Evolutionary conservation across 306 rosid species (phyloP), one percentile per base, ranked within the genome.

Genomic region (Fragaria ananassa): DNA sequence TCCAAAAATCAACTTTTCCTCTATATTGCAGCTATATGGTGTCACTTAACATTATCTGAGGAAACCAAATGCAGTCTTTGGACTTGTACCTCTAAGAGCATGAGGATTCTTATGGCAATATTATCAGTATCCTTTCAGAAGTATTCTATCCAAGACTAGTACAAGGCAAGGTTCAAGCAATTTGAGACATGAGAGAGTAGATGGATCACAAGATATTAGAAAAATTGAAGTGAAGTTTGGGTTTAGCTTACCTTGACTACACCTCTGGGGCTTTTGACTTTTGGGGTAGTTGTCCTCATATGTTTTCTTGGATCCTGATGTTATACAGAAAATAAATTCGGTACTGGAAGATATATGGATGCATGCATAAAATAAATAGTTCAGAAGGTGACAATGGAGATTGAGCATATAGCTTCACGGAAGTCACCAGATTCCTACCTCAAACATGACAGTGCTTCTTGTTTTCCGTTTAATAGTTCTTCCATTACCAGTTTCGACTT

Each of bases 401-500:
- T 51, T 34, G 27, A 63, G 39, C 1, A 76, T 15, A 45, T 56
- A 12, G 56, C 42, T 75, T 76, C 63, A 31, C 18, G 41, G 68
- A 81, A 84, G 72, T 47, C 70, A 76, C 64, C 19, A 74, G 75
- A 73, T 71, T 69, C 89, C 71, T 84, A 86, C 99, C 94, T 92
- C 96, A 80, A 90, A 92, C 92, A 95, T 81, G 75, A 95, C 97
- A 62, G 97, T 95, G 82, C 97, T 90, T 86, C 88, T 90, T 81
- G 98, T 90, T 89, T 83, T 94, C 81, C 93, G 87, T 76, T 90
- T 95, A 81, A 89, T 27, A 27, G 29, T 89, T 87, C 96, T 87
- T 80, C 99, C 99, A 84, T 95, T 92, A 70, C 90, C 83, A 83
- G 97, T 95, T 86, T 95, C 97, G 58, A 90, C 97, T 86, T 92